Conservation (phyloP, 768 basidiomycete genomes). For the Candolleomyces efflorescens region DNA sequence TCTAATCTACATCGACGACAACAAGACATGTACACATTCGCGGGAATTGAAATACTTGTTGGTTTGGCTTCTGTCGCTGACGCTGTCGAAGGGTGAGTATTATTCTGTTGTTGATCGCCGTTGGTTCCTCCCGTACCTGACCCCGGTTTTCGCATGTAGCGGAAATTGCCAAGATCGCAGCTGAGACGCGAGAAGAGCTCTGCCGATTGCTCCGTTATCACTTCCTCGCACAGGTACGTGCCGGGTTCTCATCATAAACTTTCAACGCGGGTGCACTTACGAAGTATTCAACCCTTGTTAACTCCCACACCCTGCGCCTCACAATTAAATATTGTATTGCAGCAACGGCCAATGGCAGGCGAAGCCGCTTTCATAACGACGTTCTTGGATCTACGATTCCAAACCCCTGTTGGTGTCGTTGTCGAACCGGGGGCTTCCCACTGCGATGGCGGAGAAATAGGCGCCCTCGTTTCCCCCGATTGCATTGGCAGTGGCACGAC, state of each 20-base stretch:
- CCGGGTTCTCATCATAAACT: neutral
- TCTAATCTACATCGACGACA: slow-evolving; percentile 9
- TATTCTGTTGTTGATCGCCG: neutral
- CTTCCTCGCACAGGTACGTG: neutral
- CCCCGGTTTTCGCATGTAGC: neutral
- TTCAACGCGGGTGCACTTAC: neutral
- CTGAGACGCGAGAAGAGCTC: neutral
- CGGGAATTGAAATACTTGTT: slow-evolving; percentile 24
- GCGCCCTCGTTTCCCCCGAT: too few species aligned
- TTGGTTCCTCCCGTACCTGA: neutral
- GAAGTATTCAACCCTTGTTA: neutral
- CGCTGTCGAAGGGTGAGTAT: slow-evolving; percentile 35
- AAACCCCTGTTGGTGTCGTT: too few species aligned
- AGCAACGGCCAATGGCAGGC: neutral
- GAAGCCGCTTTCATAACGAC: neutral
- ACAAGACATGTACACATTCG: slow-evolving; percentile 5
- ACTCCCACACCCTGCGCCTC: neutral
- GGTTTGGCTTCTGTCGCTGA: slow-evolving; percentile 38
- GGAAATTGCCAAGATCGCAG: neutral
- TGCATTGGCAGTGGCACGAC: neutral
- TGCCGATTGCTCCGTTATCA: neutral
- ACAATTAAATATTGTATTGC: neutral
- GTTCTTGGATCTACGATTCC: slow-evolving; percentile 1
- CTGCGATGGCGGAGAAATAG: too few species aligned
- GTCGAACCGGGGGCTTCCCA: neutral